phyloP scores from a whole-genome alignment of 768 basidiomycete species.

The Dioszegia hungarica region DNA sequence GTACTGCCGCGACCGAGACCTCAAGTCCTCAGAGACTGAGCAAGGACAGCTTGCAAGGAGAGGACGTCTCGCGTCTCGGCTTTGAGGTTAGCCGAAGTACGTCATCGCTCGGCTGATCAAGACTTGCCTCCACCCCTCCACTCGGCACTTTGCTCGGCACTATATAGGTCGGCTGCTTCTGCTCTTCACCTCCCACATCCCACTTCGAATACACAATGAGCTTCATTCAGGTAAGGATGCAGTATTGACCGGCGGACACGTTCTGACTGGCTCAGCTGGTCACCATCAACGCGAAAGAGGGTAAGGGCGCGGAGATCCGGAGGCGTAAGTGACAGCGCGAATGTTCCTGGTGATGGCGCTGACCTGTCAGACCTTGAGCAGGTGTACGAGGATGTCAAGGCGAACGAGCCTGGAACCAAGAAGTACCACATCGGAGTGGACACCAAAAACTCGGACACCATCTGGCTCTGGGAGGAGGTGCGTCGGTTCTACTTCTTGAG shows the following conservation, averaged over 20 bases:
- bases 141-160: no score
- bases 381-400: conserved; percentile 1
- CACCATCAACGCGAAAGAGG: conserved; percentile 3
- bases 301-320: conserved; percentile 1
- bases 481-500: not conserved
- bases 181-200: no score
- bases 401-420: conserved; percentile 12
- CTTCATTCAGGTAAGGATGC: not conserved
- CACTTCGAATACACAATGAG: not conserved
- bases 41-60: no score
- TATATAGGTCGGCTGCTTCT: not conserved
- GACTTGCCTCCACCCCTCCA: no score
- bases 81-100: no score
- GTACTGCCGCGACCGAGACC: no score
- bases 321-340: not conserved
- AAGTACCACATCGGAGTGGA: conserved; percentile 1
- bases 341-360: not conserved
- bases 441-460: not conserved
- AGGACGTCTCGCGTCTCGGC: no score
- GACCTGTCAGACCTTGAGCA: conserved; percentile 4
- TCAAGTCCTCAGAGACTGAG: no score
- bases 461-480: conserved; percentile 13
- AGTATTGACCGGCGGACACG: not conserved
- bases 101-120: no score
- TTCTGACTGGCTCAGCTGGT: not conserved